A percentile compares a stretch with the other conserved stretches of the same genome.
Evolutionary conservation across 345 rosid genomes (phyloP).

Genomic region (Citrus trifoliata): DNA sequence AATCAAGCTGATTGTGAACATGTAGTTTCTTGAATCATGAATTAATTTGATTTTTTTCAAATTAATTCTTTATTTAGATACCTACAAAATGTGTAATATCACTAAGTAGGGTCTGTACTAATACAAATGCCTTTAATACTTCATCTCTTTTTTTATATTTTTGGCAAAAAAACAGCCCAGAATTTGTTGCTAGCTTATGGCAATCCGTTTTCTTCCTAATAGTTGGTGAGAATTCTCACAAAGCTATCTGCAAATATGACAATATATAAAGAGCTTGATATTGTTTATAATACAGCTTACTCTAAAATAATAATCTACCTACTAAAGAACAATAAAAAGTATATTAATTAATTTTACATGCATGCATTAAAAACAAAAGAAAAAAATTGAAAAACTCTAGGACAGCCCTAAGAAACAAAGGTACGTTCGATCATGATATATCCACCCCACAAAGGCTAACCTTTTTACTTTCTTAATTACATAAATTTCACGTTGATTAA

Average conservation of each 20-base stretch:
- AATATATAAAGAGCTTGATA: background rate
- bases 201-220: background rate
- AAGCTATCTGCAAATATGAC: background rate
- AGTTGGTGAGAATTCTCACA: background rate
- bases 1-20: background rate
- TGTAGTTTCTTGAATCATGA: background rate
- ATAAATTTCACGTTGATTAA: background rate
- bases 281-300: background rate
- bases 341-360: constrained; percentile 8
- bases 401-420: constrained; percentile 33
- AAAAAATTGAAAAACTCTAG: background rate
- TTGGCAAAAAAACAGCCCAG: background rate
- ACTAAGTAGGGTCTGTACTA: background rate
- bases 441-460: constrained; percentile 40
- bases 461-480: constrained; percentile 17
- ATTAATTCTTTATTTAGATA: background rate
- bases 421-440: constrained; percentile 34
- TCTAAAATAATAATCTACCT: constrained; percentile 1
- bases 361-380: constrained; percentile 1
- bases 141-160: background rate
- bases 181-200: background rate
- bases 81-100: background rate
- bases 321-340: background rate
- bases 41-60: background rate
- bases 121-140: background rate